A percentile compares a stretch with the other conserved stretches of the same genome.
Evolutionary conservation across 2,329 filamentous ascomycete species (phyloP).

Genomic region (Paraphaeosphaeria sporulosa): DNA sequence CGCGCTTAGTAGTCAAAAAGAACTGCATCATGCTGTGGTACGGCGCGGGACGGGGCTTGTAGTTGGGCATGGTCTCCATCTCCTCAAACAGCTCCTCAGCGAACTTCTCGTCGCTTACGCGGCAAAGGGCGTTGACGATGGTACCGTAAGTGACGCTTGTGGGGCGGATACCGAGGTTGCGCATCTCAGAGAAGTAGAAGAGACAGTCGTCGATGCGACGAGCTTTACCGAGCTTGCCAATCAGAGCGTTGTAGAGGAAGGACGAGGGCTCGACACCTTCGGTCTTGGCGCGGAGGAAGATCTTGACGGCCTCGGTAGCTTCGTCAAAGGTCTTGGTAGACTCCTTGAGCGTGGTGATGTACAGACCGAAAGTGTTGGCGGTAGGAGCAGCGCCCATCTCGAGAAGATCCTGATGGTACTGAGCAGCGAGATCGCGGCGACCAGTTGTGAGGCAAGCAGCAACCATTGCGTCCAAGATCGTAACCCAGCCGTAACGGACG

Average conservation of each 20-base stretch:
- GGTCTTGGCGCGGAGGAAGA: conserved; percentile 91
- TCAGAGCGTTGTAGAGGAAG: conserved; percentile 97
- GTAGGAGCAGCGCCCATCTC: conserved; percentile 91
- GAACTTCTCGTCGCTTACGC: conserved; percentile 96
- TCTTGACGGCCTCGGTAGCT: conserved; percentile 94
- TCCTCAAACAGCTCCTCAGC: conserved; percentile 98
- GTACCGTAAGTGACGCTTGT: conserved; percentile 98
- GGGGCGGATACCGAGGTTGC: conserved; percentile 86
- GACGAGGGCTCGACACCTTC: conserved; percentile 96
- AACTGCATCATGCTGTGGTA: conserved; percentile 99
- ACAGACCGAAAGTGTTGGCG: conserved; percentile 96
- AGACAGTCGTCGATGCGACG: conserved; percentile 97
- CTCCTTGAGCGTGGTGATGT: conserved; percentile 99
- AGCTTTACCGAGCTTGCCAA: conserved; percentile 97
- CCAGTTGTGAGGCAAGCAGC: conserved; percentile 86
- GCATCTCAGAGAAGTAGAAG: conserved; percentile 98
- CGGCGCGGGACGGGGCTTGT: conserved; percentile 94
- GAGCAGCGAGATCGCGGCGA: conserved; percentile 79
- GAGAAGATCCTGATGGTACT: conserved; percentile 90
- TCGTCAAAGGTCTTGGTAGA: conserved; percentile 98
- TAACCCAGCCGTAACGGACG: conserved; percentile 94
- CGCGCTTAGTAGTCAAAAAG: conserved; percentile 96
- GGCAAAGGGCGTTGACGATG: conserved; percentile 95
- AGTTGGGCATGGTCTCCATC: conserved; percentile 99
- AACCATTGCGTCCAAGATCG: conserved; percentile 95